Conservation (phyloP, 2,329 filamentous ascomycete species). For the Aspergillus intermedius region DNA sequence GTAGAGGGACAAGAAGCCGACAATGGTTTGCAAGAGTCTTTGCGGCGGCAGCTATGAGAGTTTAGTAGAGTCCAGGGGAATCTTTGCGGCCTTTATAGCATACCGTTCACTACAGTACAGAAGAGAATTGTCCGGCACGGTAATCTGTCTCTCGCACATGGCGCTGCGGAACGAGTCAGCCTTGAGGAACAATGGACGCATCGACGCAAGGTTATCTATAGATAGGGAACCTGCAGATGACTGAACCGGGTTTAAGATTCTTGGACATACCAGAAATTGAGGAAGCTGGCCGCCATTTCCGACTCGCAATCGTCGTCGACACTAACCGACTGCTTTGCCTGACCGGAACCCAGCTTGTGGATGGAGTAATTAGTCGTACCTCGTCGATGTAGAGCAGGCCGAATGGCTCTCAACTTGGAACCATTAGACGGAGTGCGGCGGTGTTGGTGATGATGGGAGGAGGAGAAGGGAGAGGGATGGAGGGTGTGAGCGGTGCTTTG, state of each 20-base stretch:
- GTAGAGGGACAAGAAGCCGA: conserved; percentile 32
- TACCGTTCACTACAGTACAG: conserved; percentile 62
- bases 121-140: conserved; percentile 53
- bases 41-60: conserved; percentile 38
- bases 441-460: conserved; percentile 15
- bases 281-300: conserved; percentile 40
- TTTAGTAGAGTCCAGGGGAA: not conserved
- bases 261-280: conserved; percentile 40
- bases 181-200: conserved; percentile 14
- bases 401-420: conserved; percentile 24
- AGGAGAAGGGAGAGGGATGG: conserved; percentile 6
- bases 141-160: conserved; percentile 61
- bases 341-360: conserved; percentile 28
- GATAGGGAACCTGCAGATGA: conserved; percentile 8
- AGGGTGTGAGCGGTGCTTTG: conserved; percentile 14
- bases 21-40: conserved; percentile 41
- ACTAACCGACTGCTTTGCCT: conserved; percentile 9
- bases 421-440: conserved; percentile 29
- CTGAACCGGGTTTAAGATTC: conserved; percentile 6
- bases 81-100: conserved; percentile 12
- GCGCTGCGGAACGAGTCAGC: conserved; percentile 42
- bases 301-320: conserved; percentile 21
- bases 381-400: conserved; percentile 28
- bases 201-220: conserved; percentile 7
- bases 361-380: conserved; percentile 28